A percentile compares a stretch with the other conserved stretches of the same genome.
phyloP scores from a whole-genome alignment of 345 rosid species.

The Dovyalis caffra region DNA sequence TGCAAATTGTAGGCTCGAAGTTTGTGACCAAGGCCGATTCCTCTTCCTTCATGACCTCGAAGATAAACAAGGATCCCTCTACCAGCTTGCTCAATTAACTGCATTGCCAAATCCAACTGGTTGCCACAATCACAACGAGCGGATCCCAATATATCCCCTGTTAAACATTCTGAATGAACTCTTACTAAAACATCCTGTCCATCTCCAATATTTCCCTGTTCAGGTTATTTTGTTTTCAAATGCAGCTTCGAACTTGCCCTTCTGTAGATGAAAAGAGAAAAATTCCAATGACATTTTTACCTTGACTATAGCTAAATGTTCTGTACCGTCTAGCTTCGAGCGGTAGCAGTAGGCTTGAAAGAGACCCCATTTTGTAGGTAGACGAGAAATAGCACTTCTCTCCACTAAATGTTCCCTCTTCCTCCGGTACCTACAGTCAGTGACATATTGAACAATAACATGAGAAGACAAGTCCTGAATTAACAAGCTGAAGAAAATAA shows the following conservation, averaged over 20 bases:
- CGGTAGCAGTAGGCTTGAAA: constrained; percentile 69
- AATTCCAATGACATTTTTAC: constrained; percentile 20
- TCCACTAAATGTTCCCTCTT: constrained; percentile 80
- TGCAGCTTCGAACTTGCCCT: not conserved
- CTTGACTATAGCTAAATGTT: constrained; percentile 77
- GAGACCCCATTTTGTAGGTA: constrained; percentile 85
- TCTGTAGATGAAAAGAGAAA: not conserved
- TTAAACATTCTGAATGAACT: constrained; percentile 89
- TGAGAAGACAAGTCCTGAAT: too few species aligned
- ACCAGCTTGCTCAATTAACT: constrained; percentile 61
- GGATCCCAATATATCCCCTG: constrained; percentile 83
- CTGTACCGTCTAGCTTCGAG: constrained; percentile 74
- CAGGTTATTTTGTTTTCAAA: constrained; percentile 2
- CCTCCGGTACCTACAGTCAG: constrained; percentile 54
- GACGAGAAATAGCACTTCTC: constrained; percentile 54
- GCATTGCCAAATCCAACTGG: constrained; percentile 79
- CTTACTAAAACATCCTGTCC: constrained; percentile 81
- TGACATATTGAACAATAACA: too few species aligned
- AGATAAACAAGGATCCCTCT: constrained; percentile 77
- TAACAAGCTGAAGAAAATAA: too few species aligned
- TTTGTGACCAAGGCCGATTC: constrained; percentile 87
- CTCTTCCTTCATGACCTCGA: constrained; percentile 92
- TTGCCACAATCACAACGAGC: constrained; percentile 85
- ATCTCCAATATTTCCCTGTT: constrained; percentile 69
- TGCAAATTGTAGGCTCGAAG: constrained; percentile 82